These are phyloP conservation scores for Anastatica hierochuntica DNA, from an alignment of 345 rosid genomes.

Conservation along the genomic window DNA sequence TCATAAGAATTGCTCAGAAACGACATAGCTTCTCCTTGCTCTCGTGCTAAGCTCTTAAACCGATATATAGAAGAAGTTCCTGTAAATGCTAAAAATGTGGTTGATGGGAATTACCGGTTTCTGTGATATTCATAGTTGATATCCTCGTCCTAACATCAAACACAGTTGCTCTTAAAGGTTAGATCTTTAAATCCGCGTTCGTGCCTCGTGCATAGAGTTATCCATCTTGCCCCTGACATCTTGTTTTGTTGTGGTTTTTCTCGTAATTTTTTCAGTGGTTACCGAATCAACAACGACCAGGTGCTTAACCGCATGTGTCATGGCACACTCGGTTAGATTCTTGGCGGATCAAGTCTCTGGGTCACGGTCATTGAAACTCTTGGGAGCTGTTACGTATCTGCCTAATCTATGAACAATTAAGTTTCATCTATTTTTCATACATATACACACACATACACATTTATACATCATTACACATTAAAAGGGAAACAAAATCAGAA, in stretches of 20 bases:
- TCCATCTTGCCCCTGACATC: no score
- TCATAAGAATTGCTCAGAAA: background rate
- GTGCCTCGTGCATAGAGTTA: no score
- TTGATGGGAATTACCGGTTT: constrained; percentile 74
- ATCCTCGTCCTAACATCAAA: no score
- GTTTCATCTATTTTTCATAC: background rate
- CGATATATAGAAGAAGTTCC: no score
- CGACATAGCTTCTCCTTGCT: no score
- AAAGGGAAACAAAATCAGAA: background rate
- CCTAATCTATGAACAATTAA: no score
- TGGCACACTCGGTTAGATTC: constrained; percentile 49
- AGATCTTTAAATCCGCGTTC: no score
- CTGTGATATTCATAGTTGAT: constrained; percentile 58
- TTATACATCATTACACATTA: background rate
- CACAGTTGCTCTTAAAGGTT: no score
- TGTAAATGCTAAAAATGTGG: no score
- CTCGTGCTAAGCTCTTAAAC: background rate
- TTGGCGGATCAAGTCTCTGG: constrained; percentile 28
- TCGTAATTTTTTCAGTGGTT: constrained; percentile 33
- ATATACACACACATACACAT: background rate
- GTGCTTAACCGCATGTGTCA: constrained; percentile 50
- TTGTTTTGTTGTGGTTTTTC: no score
- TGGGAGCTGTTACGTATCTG: no score
- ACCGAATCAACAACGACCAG: constrained; percentile 39
- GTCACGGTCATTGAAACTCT: constrained; percentile 20